These are phyloP conservation scores for Bidens hawaiensis DNA, from an alignment of 140 eudicot species.

Conservation along the genomic window DNA sequence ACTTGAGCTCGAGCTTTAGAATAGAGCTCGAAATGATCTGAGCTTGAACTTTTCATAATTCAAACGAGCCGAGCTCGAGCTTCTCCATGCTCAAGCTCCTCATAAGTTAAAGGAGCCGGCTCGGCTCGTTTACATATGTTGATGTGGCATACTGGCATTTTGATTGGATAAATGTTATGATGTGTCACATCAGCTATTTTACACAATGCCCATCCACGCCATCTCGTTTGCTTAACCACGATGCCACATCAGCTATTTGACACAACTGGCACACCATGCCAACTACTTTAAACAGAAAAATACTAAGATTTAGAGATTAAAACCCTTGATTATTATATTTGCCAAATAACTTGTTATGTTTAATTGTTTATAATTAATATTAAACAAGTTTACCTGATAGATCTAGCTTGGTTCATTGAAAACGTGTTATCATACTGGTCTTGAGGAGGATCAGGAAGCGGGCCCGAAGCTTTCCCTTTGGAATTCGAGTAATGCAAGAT, in stretches of 20 bases:
- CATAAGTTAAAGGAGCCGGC: too few relatives aligned
- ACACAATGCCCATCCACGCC: not conserved
- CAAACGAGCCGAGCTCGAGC: too few relatives aligned
- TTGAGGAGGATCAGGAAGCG: slow-evolving; percentile 83
- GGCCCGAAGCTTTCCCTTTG: slow-evolving; percentile 88
- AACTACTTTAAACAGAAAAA: not conserved
- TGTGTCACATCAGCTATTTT: not conserved
- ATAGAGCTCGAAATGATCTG: too few relatives aligned
- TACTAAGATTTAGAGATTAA: too few relatives aligned
- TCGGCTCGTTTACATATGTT: not conserved
- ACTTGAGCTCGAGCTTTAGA: too few relatives aligned
- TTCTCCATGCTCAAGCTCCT: too few relatives aligned
- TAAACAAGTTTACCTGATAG: slow-evolving; percentile 57
- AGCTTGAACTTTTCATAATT: too few relatives aligned
- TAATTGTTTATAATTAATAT: not conserved
- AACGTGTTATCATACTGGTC: slow-evolving; percentile 86
- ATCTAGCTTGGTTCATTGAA: slow-evolving; percentile 96
- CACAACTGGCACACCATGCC: not conserved
- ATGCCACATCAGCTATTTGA: not conserved
- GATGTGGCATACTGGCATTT: not conserved
- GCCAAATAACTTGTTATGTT: not conserved
- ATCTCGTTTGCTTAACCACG: not conserved
- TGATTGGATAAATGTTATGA: not conserved
- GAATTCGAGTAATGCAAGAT: slow-evolving; percentile 78
- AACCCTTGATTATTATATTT: not conserved